A percentile compares a stretch with the other conserved stretches of the same genome.
Evolutionary conservation across 2,329 filamentous ascomycete genomes (phyloP).

Genomic region (Xylariaceae sp.): DNA sequence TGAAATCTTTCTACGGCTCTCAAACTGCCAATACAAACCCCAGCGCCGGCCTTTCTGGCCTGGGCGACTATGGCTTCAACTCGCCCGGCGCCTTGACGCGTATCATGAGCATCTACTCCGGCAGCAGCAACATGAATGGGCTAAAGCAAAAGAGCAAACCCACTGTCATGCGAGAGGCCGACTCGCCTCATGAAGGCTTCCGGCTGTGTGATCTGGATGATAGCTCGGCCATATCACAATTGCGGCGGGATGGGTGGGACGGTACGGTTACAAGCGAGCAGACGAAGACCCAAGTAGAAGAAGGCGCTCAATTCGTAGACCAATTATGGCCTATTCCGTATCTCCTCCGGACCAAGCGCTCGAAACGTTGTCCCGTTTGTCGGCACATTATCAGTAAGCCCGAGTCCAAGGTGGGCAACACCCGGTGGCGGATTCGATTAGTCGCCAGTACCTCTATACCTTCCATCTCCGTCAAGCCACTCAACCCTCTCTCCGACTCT

Average conservation of each 20-base stretch:
- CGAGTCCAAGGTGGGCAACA: constrained; percentile 82
- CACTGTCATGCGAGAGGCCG: constrained; percentile 75
- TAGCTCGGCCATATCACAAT: constrained; percentile 51
- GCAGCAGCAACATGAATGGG: constrained; percentile 53
- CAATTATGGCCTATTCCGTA: constrained; percentile 77
- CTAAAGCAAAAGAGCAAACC: constrained; percentile 63
- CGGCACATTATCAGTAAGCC: constrained; percentile 94
- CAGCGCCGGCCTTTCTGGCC: constrained; percentile 43
- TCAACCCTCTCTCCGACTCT: constrained; percentile 33
- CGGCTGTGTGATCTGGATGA: constrained; percentile 58
- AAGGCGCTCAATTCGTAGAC: constrained; percentile 57
- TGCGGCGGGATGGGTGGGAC: constrained; percentile 57
- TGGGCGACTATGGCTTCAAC: constrained; percentile 53
- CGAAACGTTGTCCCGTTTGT: constrained; percentile 87
- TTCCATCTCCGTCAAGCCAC: constrained; percentile 64
- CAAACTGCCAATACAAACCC: constrained; percentile 60
- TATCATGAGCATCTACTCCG: constrained; percentile 87
- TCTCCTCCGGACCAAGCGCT: constrained; percentile 82
- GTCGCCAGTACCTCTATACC: constrained; percentile 87
- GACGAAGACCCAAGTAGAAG: constrained; percentile 43
- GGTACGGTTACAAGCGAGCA: constrained; percentile 51
- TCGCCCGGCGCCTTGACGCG: constrained; percentile 79
- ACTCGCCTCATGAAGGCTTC: constrained; percentile 65
- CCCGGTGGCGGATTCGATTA: constrained; percentile 86
- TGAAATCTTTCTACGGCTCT: constrained; percentile 75